These are phyloP conservation scores for Lactarius deliciosus DNA, from an alignment of 768 basidiomycete species.

Conservation along the genomic window DNA sequence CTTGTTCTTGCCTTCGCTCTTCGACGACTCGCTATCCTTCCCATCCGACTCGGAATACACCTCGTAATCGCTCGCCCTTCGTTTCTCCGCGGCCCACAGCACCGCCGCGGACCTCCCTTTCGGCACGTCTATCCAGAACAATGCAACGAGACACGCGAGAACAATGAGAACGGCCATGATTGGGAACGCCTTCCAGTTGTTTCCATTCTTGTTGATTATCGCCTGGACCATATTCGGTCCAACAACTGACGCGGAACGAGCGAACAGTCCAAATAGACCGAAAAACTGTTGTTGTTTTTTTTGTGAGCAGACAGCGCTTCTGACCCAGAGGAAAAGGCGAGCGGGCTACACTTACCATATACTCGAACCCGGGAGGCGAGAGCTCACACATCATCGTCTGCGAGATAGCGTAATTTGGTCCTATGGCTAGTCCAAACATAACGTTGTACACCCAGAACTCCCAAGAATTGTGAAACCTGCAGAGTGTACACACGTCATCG, in stretches of 20 bases:
- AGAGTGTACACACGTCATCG: background rate
- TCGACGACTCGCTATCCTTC: background rate
- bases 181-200: constrained; percentile 83
- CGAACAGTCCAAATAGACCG: constrained; percentile 47
- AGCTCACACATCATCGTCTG: constrained; percentile 91
- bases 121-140: constrained; percentile 54
- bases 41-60: background rate
- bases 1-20: background rate
- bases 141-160: constrained; percentile 69
- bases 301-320: background rate
- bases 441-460: constrained; percentile 90
- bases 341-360: constrained; percentile 48
- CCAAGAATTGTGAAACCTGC: constrained; percentile 71
- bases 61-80: background rate
- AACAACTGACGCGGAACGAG: constrained; percentile 76
- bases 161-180: constrained; percentile 75
- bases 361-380: constrained; percentile 83
- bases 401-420: constrained; percentile 84
- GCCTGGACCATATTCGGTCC: constrained; percentile 85
- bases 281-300: constrained; percentile 57
- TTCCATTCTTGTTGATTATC: constrained; percentile 67
- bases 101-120: constrained; percentile 42
- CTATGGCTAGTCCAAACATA: constrained; percentile 78
- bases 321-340: background rate
- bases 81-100: constrained; percentile 38